A percentile compares a stretch with the other conserved stretches of the same genome.
phyloP scores from a whole-genome alignment of 208 protist genomes.

The Leishmania tropica region DNA sequence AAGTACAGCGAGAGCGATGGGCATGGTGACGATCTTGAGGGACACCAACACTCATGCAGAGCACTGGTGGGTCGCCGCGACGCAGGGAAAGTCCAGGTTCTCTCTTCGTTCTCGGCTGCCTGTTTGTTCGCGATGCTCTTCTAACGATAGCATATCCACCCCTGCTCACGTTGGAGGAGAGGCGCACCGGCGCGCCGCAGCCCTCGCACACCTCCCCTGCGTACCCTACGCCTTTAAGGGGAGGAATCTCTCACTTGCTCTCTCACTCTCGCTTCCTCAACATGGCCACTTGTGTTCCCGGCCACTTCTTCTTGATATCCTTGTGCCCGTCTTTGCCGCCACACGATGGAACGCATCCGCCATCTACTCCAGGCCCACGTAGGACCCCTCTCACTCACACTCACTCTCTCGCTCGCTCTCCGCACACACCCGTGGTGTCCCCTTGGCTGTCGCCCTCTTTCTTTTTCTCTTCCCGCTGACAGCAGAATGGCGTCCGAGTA shows the following conservation, averaged over 20 bases:
- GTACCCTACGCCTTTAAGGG: not conserved
- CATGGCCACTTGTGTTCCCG: not conserved
- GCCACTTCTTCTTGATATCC: not conserved
- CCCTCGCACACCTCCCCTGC: not conserved
- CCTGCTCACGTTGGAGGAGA: not conserved
- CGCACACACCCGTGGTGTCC: conserved; percentile 8
- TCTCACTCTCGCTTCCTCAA: not conserved
- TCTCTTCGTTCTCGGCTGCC: not conserved
- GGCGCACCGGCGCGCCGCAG: not conserved
- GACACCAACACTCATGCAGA: not conserved
- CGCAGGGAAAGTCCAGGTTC: not conserved
- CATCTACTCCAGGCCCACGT: not conserved
- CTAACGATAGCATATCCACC: not conserved
- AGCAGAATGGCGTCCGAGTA: conserved; percentile 46
- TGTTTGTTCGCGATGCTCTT: not conserved
- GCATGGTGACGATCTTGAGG: not conserved
- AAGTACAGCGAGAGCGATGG: no score
- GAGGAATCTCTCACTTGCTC: not conserved
- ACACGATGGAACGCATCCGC: not conserved
- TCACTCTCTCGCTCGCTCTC: not conserved
- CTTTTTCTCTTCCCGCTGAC: conserved; percentile 11
- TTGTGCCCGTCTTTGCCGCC: not conserved
- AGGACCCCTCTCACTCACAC: not conserved
- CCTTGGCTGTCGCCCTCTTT: conserved; percentile 18
- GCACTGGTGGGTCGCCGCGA: not conserved